Conservation (phyloP, 257 asterid species). For the Sherardia arvensis region DNA sequence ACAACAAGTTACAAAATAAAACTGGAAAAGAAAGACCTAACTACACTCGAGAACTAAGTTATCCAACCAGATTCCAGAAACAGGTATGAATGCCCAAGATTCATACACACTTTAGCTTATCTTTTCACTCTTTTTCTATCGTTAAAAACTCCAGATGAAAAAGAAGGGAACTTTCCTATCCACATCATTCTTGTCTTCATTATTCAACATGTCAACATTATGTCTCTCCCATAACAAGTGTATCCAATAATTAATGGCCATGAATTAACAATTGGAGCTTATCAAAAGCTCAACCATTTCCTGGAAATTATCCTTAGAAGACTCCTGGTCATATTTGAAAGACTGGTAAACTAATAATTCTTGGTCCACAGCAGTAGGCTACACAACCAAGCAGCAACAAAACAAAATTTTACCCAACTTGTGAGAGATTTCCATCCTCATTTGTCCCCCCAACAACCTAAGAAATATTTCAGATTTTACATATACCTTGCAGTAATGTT, state of each 20-base stretch:
- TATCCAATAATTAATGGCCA: neutral
- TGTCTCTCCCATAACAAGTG: neutral
- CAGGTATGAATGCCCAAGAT: neutral
- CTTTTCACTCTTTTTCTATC: neutral
- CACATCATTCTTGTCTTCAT: neutral
- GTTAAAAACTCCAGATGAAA: neutral
- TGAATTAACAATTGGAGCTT: neutral
- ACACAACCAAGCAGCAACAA: constrained; percentile 3
- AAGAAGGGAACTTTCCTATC: neutral
- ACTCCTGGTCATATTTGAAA: constrained; percentile 6
- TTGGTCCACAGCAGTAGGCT: constrained; percentile 19
- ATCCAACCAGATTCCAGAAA: neutral
- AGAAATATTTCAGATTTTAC: neutral
- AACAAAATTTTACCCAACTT: neutral
- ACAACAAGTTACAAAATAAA: neutral
- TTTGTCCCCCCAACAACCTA: constrained; percentile 9
- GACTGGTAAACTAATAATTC: neutral
- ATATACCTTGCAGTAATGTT: neutral
- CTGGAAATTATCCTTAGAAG: constrained; percentile 6
- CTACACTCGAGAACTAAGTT: neutral
- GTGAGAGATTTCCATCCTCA: neutral
- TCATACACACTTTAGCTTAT: neutral
- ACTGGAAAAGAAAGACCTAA: neutral
- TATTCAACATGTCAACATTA: neutral
- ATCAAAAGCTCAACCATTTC: neutral